Evolutionary conservation across 176 grass and related monocot species (phyloP).

Genomic region (Rhynchospora pubera): DNA sequence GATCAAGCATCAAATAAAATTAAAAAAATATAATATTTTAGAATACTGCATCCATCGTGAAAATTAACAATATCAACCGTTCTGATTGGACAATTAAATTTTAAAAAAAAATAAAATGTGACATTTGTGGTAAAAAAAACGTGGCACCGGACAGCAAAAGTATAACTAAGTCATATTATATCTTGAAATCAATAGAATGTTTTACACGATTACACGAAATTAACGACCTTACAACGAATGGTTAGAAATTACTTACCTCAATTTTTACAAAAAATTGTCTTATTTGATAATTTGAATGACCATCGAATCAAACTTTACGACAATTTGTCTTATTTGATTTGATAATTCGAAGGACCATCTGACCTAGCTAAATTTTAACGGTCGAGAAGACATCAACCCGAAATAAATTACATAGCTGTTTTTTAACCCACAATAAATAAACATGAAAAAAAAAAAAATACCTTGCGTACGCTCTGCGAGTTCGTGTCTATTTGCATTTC

Average conservation of each 20-base stretch:
- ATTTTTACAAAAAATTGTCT: neutral
- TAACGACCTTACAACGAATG: neutral
- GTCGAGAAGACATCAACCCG: neutral
- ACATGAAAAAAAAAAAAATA: neutral
- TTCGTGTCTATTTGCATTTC: neutral
- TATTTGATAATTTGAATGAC: neutral
- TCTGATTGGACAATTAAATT: no score
- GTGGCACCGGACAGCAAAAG: no score
- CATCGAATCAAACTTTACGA: neutral
- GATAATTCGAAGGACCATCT: neutral
- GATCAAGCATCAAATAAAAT: no score
- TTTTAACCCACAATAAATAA: no score
- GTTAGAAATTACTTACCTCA: neutral
- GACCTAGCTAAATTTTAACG: neutral
- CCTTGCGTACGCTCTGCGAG: neutral
- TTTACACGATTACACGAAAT: no score
- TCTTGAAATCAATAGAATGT: no score
- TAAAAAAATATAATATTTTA: no score
- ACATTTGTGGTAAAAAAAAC: no score
- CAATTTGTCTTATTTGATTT: neutral
- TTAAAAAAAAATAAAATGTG: no score
- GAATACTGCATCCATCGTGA: no score
- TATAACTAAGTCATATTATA: no score
- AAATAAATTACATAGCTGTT: neutral
- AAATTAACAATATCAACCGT: no score